Base-by-base conservation (phyloP, 129 eudicot genomes). In the Deinandra increscens region DNA sequence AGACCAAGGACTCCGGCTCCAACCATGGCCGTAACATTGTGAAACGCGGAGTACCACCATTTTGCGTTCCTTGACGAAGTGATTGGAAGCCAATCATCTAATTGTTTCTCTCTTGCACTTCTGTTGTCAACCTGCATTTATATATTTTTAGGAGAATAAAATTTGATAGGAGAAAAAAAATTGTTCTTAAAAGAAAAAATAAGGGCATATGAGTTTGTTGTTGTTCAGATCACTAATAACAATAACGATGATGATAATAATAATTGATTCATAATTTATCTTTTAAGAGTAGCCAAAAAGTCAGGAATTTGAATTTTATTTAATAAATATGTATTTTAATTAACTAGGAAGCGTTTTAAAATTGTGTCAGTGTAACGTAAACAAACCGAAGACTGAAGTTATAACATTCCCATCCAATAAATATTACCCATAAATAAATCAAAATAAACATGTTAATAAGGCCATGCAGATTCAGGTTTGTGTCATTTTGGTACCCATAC, bases 1-100 rank as follows among this genome's bases (percentile, higher is more conserved):
- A 86, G 88, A 49, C 90, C 78, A 48, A 85, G 90, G 66, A 85
- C 81, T 20, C 89, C 89, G 4, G 84, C 88, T 14, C 89, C 89
- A 50, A 84, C 89, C 85, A 84, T 75, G 68, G 87, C 87, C 18
- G 91, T 83, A 18, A 86, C 88, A 69, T 83, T 86, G 83, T 86
- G 88, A 39, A 86, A 80, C 11, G 91, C 81, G 0, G 91, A 80
- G 54, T 83, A 77, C 88, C 88, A 86, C 88, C 88, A 86, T 64
- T 83, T 83, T 12, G 86, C 91, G 20, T 86, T 78, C 67, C 88
- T 63, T 36, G 81, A 66, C 1, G 91, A 83, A 4, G 88, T 86
- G 22, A 80, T 78, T 0, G 88, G 88, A 49, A 80, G 85, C 91
- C 86, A 80, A 0, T 86, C 91, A 4, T 85, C 85, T 4, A 82